A percentile compares a stretch with the other conserved stretches of the same genome.
Conservation (phyloP, 768 basidiomycete genomes). For the Strobilomyces echinocephalus region DNA sequence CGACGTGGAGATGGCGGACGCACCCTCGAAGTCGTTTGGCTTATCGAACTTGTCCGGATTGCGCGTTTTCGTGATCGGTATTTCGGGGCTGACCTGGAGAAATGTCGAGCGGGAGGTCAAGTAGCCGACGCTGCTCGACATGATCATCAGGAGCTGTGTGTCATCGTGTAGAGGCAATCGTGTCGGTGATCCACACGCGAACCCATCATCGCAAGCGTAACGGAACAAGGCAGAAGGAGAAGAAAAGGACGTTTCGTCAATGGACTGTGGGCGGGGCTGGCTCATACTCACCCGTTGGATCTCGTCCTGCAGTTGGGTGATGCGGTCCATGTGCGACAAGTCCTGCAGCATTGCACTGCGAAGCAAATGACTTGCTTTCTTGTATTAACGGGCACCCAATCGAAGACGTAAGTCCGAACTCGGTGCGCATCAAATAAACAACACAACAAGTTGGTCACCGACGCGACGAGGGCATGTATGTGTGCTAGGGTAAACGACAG, state of each 20-base stretch:
- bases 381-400: slow-evolving; percentile 3
- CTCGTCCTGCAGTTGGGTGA: slow-evolving; percentile 92
- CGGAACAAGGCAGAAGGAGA: background rate
- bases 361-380: slow-evolving; percentile 4
- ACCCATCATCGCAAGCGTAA: background rate
- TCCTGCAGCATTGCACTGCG: slow-evolving; percentile 86
- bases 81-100: slow-evolving; percentile 66
- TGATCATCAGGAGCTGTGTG: slow-evolving; percentile 75
- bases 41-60: slow-evolving; percentile 67
- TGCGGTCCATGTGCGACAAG: slow-evolving; percentile 91
- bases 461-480: background rate
- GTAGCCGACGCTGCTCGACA: slow-evolving; percentile 79
- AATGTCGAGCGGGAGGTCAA: slow-evolving; percentile 74
- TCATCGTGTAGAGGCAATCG: background rate
- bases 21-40: slow-evolving; percentile 74
- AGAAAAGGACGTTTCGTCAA: background rate
- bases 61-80: slow-evolving; percentile 82
- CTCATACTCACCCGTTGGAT: slow-evolving; percentile 65
- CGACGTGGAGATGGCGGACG: background rate
- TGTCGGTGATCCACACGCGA: background rate
- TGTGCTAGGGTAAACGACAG: no score
- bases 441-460: background rate
- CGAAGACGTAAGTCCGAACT: slow-evolving; percentile 9
- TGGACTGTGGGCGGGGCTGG: background rate
- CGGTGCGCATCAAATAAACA: slow-evolving; percentile 1